Base-by-base conservation (phyloP, 768 basidiomycete species). In the Lentinula lateritia region DNA sequence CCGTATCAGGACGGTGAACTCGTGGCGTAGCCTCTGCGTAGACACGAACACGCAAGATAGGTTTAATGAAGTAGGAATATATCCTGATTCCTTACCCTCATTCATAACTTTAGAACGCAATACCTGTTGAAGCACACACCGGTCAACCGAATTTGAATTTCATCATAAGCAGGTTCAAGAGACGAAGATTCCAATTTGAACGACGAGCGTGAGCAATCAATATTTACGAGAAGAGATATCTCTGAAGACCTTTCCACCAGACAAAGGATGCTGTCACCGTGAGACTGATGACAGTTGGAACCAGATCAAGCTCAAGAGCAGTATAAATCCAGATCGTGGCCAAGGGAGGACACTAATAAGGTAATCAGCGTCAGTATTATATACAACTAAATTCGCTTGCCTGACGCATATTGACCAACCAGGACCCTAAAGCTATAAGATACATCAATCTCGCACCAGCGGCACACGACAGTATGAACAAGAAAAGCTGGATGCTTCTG, bases 241-340 rank as follows among this genome's bases (percentile, higher is more conserved):
- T 50, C 36, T 60, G 48, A 34, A 89, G 74, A 12, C 76, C 81
- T 52, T 83, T 80, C 80, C 80, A 89, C 85, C 86, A 84, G 7
- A 83, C 74, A 74, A 83, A 92, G 50, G 66, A 68, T 6, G 78
- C 83, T 41, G 89, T 82, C 13, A 79, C 62, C 1, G 70, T 60
- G 13, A 93, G 76, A 63, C 82, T 85, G 34, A 85, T 61, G 3
- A 85, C 74, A 5, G 90, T 86, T 18, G 84, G 82, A 2, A 76
- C 77, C 28, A 94, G 73, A 60, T 88, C 83, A 32, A 92, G 78
- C 64, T 91, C 88, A 12, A 92, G 75, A 53, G 92, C 76, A 3
- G 83, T 78, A 66, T 89, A 93, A 8, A 92, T 76, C 92, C 92
- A 93, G 6, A 89, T 68, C 0, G 91, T 92, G 2, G 86, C 86